Percentiles rank a stretch among this genome's conserved stretches.
phyloP scores from a whole-genome alignment of 1,284 basidiomycete species.

The Marasmius fiardii region DNA sequence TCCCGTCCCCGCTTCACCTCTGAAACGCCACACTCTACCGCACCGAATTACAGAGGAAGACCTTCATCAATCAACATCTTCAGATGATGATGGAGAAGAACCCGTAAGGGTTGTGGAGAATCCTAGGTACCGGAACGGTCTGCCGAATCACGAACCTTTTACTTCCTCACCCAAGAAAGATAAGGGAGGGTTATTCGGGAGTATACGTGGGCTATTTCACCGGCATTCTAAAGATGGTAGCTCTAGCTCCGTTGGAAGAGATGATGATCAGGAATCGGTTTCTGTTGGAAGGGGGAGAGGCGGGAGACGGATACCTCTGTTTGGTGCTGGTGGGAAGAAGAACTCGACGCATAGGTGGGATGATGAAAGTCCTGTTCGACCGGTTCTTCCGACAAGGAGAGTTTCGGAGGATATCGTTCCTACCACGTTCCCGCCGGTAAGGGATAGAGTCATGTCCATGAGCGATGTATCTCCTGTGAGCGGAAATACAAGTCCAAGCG shows the following conservation, averaged over 20 bases:
- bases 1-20: slow-evolving; percentile 11
- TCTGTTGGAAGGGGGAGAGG: slow-evolving; percentile 8
- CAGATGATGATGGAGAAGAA: slow-evolving; percentile 22
- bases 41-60: slow-evolving; percentile 45
- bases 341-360: no score
- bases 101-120: slow-evolving; percentile 56
- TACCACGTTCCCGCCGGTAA: slow-evolving; percentile 1
- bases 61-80: slow-evolving; percentile 9
- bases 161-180: slow-evolving; percentile 6
- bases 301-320: slow-evolving; percentile 17
- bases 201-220: slow-evolving; percentile 36
- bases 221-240: slow-evolving; percentile 9
- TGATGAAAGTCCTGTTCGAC: no score
- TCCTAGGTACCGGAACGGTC: slow-evolving; percentile 37
- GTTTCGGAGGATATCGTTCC: neutral
- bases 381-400: slow-evolving; percentile 6
- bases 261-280: slow-evolving; percentile 11
- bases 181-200: slow-evolving; percentile 33
- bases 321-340: slow-evolving; percentile 14
- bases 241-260: slow-evolving; percentile 1
- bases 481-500: slow-evolving; percentile 6
- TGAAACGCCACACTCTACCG: slow-evolving; percentile 27
- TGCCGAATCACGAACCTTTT: slow-evolving; percentile 16
- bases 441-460: slow-evolving; percentile 17
- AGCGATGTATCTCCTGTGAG: slow-evolving; percentile 20